Evolutionary conservation across 2,329 filamentous ascomycete genomes (phyloP).

Genomic region (Epicoccum sorghinum): DNA sequence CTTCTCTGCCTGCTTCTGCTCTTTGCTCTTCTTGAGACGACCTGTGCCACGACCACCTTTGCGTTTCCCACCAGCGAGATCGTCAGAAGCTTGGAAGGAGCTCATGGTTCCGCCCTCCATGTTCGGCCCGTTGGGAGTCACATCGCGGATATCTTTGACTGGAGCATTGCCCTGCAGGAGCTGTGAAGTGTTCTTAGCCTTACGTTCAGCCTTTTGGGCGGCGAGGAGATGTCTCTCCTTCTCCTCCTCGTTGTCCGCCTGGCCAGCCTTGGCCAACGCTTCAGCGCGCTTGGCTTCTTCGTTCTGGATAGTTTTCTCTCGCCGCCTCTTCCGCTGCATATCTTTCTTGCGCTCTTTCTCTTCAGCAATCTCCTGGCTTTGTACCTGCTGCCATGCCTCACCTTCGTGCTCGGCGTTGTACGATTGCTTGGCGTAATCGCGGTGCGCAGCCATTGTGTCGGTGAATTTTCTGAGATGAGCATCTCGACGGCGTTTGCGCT

Average conservation of each 20-base stretch:
- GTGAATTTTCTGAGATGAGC: slow-evolving; percentile 62
- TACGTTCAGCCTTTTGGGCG: slow-evolving; percentile 88
- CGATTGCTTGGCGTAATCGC: slow-evolving; percentile 73
- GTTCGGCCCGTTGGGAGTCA: slow-evolving; percentile 76
- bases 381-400: slow-evolving; percentile 82
- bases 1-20: slow-evolving; percentile 72
- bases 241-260: slow-evolving; percentile 82
- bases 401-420: slow-evolving; percentile 80
- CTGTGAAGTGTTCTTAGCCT: slow-evolving; percentile 87
- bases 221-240: slow-evolving; percentile 80
- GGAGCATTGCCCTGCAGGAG: slow-evolving; percentile 82
- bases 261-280: slow-evolving; percentile 76
- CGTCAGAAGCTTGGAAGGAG: slow-evolving; percentile 75
- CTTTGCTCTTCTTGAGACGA: slow-evolving; percentile 86
- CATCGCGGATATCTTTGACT: slow-evolving; percentile 73
- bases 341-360: slow-evolving; percentile 99
- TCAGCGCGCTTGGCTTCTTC: slow-evolving; percentile 83
- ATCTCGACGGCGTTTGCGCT: slow-evolving; percentile 67
- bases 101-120: slow-evolving; percentile 85
- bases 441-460: slow-evolving; percentile 69
- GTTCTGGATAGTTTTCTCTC: slow-evolving; percentile 91
- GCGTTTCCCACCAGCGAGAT: slow-evolving; percentile 56
- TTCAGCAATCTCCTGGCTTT: slow-evolving; percentile 85
- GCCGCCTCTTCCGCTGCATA: slow-evolving; percentile 95
- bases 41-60: slow-evolving; percentile 60